Base-by-base conservation (phyloP, 768 basidiomycete genomes). In the Rhodotorula diobovata region DNA sequence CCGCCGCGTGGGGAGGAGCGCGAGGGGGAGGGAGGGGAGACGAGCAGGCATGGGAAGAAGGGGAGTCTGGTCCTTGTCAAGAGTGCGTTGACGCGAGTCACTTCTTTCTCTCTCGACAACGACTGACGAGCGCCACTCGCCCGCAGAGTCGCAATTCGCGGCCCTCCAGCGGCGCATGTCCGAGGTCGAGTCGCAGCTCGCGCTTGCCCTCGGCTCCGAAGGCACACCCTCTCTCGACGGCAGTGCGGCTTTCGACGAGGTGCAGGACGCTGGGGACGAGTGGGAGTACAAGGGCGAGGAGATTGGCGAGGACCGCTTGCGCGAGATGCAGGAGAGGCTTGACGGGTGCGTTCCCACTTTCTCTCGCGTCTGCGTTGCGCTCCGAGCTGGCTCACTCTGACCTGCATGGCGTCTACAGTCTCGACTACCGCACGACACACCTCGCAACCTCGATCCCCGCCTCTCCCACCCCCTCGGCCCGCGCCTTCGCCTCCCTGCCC, bases 51-150 rank as follows among this genome's bases (percentile, higher is more conserved):
- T 0, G 50, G 63, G 9, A 61, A 63, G 59, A 74, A 74, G 45
- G 63, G 73, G 2, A 67, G 62, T 10, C 46, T 74, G 54, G 69
- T 74, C 1, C 41, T 74, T n/a, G 67, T 74, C 63, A 70, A 65
- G 60, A 70, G 71, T 72, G 59, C 58, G 71, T 53, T 3, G n/a
- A n/a, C n/a, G n/a, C n/a, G n/a, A n/a, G n/a, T n/a, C n/a, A n/a
- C 5, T 23, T 21, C 25, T 50, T 25, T 6, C 54, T 12, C 0
- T 28, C 43, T 35, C 21, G 2, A 8, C 16, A 30, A 14, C 32
- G 2, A 7, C 23, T 35, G n/a, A 28, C 51, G 9, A 25, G 28
- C 8, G 28, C 45, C 2, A 16, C 4, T 7, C 35, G 28, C 18
- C 12, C 48, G 50, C 53, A 66, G 71, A 65, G 18, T 64, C 62